Conservation (phyloP, 371 early-diverging fungal species). For the Mortierella sp. region DNA sequence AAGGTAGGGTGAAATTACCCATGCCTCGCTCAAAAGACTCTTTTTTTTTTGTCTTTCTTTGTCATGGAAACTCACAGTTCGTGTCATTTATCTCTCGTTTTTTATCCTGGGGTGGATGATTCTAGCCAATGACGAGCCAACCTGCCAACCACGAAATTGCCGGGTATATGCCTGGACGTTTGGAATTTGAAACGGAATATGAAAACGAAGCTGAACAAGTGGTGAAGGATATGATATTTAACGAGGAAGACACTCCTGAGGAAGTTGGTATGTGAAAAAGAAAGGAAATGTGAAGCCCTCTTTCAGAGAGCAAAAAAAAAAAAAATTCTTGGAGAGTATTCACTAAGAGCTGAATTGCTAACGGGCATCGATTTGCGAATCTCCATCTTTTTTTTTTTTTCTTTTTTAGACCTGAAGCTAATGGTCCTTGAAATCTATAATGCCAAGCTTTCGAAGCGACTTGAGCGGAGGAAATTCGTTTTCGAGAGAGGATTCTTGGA, state of each 20-base stretch:
- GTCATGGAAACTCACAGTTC: conserved; percentile 2
- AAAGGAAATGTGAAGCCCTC: too few species aligned
- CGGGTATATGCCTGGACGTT: conserved; percentile 98
- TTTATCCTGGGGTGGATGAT: not conserved
- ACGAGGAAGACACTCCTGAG: conserved; percentile 86
- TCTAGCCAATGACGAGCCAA: conserved; percentile 79
- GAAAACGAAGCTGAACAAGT: conserved; percentile 96
- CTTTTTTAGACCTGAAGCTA: conserved; percentile 80
- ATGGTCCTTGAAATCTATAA: conserved; percentile 96
- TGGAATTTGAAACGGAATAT: conserved; percentile 97
- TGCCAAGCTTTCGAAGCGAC: conserved; percentile 83
- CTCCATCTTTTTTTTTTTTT: not conserved
- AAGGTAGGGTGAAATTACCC: conserved; percentile 7
- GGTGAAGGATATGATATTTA: conserved; percentile 94
- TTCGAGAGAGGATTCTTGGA: conserved; percentile 89
- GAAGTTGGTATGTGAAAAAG: conserved; percentile 71
- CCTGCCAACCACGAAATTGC: conserved; percentile 96
- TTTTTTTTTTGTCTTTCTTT: not conserved
- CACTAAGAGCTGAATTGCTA: not conserved
- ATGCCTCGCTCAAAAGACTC: not conserved
- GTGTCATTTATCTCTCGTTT: not conserved
- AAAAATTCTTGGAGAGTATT: too few species aligned
- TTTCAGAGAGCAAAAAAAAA: too few species aligned
- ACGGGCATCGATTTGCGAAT: not conserved
- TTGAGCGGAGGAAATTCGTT: conserved; percentile 87